Base-by-base conservation (phyloP, 1,284 basidiomycete species). In the Thecaphora thlaspeos region DNA sequence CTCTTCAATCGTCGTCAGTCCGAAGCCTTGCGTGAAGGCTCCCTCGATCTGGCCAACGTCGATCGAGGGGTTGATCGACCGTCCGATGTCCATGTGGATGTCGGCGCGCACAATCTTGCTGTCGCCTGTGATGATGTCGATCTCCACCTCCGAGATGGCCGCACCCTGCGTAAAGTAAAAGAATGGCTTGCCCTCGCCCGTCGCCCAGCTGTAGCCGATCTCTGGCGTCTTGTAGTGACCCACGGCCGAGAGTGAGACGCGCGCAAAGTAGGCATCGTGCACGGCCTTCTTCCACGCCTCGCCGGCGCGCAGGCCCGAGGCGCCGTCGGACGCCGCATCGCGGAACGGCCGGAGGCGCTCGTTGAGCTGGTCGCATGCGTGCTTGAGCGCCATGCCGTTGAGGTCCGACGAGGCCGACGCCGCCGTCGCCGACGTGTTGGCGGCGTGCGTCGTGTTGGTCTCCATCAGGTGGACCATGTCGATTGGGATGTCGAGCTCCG, bases 41-140 rank as follows among this genome's bases (percentile, higher is more conserved):
- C 76, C 76, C 48, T 76, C 73, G 42, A 80, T 75, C 57, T 79
- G 79, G 11, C 78, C 79, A n/a, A 76, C 73, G 49, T 80, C 79
- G 46, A 80, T 77, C 8, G 64, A 61, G 7, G 78, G 78, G 45
- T 79, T 79, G 64, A 80, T 66, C 30, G 66, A 72, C 2, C 75
- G 65, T 3, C 78, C 79, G 7, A 79, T 73, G 46, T 79, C 78
- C 75, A 79, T 77, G 37, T 71, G 64, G 30, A 76, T 58, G 49
- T 76, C 74, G 2, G 67, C 58, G 11, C 72, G 56, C 4, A 71
- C 51, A 30, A 76, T 68, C 8, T 70, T 61, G 48, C 68, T 64
- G 43, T 78, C 77, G 17, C 79, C 79, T 3, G 78, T 79, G 18
- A 79, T 50, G 12, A 64, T 53, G 45, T 80, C 79, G 23, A 80